Evolutionary conservation across 768 basidiomycete species (phyloP), one percentile per base, ranked within the genome.

Genomic region (Mycena filopes): DNA sequence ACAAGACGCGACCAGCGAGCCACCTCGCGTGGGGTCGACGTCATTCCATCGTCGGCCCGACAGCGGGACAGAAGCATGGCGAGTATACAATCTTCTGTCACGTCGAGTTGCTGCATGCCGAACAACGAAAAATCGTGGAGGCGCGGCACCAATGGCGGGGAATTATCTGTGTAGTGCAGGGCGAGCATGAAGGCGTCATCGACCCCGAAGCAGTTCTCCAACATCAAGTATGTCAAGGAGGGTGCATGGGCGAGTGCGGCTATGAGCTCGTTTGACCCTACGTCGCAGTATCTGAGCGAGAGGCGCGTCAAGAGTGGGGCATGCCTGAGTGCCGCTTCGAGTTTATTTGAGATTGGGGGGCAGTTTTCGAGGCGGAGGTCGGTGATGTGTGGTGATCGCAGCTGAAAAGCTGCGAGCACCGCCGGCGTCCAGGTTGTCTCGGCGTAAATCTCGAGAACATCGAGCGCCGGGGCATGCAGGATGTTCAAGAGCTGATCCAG

Each of bases 331-430:
- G 23, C 36, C 12, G 33, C 36, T n/a, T 15, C 18, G 21, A 53
- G 23, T 21, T 25, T 23, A 25, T 53, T 25, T 25, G 38, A 28
- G 4, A 38, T 28, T 36, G 41, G 25, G 26, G 25, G 6, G 9
- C n/a, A 8, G 33, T 23, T 26, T 10, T 9, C 40, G 15, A 41
- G 20, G 4, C 40, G 38, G 38, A 54, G 40, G 16, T 21, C 23
- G 38, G 53, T 54, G 11, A 54, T 41, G 25, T 54, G 40, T 18
- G 53, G 53, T 16, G 53, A 25, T 25, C 53, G 53, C 25, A 26
- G 40, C 40, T 40, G 12, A 12, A 33, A 33, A 12, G 33, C 12
- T 12, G 33, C 12, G 33, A 33, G 12, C 33, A 33, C 33, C 12
- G 33, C 33, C 33, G 6, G 33, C 33, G 6, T 41, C 38, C 16